A percentile compares a stretch with the other conserved stretches of the same genome.
These are phyloP conservation scores for Porogramme epimiltina DNA, from an alignment of 1,284 basidiomycete species.

Conservation along the genomic window DNA sequence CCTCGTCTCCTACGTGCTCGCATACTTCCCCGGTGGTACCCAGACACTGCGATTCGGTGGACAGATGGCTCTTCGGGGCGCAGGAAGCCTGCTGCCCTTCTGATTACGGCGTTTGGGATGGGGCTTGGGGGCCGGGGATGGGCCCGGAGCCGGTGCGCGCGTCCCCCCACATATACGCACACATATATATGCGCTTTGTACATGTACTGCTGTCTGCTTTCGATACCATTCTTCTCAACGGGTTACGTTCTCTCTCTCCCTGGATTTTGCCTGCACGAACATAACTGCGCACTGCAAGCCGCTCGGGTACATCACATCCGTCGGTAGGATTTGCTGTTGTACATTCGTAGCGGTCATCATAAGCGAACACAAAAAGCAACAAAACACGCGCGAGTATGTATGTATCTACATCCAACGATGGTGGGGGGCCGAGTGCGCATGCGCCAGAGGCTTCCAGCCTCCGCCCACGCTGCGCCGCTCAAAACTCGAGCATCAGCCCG, in stretches of 20 bases:
- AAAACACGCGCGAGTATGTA: too few relatives aligned
- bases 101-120: slow-evolving; percentile 39
- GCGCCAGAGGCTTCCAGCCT: background rate
- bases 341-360: too few relatives aligned
- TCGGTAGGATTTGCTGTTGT: too few relatives aligned
- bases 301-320: background rate
- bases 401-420: slow-evolving; percentile 1
- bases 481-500: slow-evolving; percentile 13
- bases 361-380: background rate
- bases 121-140: background rate
- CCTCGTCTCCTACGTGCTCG: slow-evolving; percentile 83
- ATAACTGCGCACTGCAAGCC: too few relatives aligned
- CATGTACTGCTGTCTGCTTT: slow-evolving; percentile 6
- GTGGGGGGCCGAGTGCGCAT: background rate
- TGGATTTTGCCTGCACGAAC: too few relatives aligned
- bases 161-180: background rate
- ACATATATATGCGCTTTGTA: slow-evolving; percentile 2
- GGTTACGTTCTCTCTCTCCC: background rate
- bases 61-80: slow-evolving; percentile 80
- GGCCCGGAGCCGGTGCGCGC: background rate
- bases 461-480: background rate
- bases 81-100: slow-evolving; percentile 77
- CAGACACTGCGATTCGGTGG: slow-evolving; percentile 84
- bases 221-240: background rate
- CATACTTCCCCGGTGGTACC: slow-evolving; percentile 89